Base-by-base conservation (phyloP, 495 filamentous ascomycete species). In the Ramalina peruviana region DNA sequence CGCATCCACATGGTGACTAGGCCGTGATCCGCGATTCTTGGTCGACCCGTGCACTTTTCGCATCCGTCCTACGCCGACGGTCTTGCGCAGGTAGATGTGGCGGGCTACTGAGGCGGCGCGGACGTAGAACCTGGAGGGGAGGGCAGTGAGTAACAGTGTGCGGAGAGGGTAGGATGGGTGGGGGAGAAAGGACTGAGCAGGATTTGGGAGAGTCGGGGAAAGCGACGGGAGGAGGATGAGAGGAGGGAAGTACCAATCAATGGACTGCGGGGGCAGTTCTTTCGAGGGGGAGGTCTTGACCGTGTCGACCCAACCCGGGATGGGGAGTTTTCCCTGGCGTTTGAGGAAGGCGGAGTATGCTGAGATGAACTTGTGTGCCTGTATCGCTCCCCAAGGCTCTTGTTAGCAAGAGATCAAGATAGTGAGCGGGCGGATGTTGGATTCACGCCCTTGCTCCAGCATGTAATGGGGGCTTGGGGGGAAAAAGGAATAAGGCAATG, bases 281-380 rank as follows among this genome's bases (percentile, higher is more conserved):
- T 94, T 94, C 67, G 83, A 82, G 67, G 81, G 76, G 52, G 86
- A 89, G 59, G 90, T 95, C 82, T 97, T 97, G 76, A 97, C 90
- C 65, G 90, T 94, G 66, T 97, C 90, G 69, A 94, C 88, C 90
- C 90, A 97, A 89, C 88, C 88, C 64, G 89, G 89, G 62, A 96
- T 93, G 63, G 86, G 88, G 58, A 97, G 87, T 78, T 95, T 95
- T 67, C 90, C 90, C 77, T 96, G 90, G 65, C 90, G 81, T 83
- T 97, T 97, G 78, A 97, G 71, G 80, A 97, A 97, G 69, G 82
- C 87, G 60, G 88, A 82, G 71, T 97, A 97, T 69, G 87, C 83
- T 54, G 75, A 69, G 70, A 95, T 90, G 76, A 96, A 96, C 76
- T 95, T 90, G 67, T 90, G 84, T 66, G 88, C 85, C 83, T 84